Evolutionary conservation across 2,329 filamentous ascomycete genomes (phyloP).

Genomic region (Colletotrichum endophyticum): DNA sequence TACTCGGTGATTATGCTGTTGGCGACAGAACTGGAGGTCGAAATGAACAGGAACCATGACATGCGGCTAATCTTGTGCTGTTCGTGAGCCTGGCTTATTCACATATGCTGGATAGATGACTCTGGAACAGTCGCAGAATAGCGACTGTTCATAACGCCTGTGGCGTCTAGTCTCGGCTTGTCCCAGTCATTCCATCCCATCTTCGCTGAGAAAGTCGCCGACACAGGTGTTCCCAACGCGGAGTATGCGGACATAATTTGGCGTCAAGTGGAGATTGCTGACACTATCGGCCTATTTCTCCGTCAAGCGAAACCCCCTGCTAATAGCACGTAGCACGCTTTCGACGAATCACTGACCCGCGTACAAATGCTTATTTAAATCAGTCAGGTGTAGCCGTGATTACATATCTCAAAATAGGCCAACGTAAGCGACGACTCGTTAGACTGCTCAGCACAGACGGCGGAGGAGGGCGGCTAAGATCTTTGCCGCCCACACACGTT

Average conservation of each 20-base stretch:
- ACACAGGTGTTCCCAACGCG: neutral
- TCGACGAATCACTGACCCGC: neutral
- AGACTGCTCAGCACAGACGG: neutral
- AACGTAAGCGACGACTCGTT: neutral
- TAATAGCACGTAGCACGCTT: neutral
- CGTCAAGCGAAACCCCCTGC: neutral
- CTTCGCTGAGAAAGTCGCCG: neutral
- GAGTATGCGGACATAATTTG: neutral
- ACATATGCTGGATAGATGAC: neutral
- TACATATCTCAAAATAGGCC: neutral
- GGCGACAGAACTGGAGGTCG: neutral
- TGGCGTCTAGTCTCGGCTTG: neutral
- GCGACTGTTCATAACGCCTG: neutral
- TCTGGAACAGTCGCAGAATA: neutral
- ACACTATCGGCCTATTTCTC: neutral
- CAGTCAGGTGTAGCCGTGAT: neutral
- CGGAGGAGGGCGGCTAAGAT: neutral
- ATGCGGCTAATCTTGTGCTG: neutral
- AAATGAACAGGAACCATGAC: neutral
- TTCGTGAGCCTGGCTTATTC: neutral
- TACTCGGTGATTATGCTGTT: neutral
- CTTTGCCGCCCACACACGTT: neutral
- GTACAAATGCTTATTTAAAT: neutral
- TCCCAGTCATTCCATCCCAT: neutral
- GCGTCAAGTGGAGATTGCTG: neutral